Evolutionary conservation across 306 rosid genomes (phyloP).

Genomic region (Vigna mungo): DNA sequence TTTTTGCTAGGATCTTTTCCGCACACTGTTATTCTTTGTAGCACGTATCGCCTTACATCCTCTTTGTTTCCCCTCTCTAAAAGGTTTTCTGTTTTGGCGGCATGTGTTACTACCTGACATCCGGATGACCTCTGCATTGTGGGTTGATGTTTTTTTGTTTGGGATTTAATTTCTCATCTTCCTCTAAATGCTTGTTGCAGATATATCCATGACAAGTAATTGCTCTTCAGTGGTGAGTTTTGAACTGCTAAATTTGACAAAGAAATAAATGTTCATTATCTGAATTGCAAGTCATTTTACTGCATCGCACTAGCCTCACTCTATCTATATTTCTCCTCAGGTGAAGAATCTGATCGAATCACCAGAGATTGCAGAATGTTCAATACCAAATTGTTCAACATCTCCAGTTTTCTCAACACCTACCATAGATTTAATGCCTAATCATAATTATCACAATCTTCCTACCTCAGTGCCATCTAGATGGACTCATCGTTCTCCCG

Average conservation of each 20-base stretch:
- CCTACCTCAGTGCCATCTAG: slow-evolving; percentile 68
- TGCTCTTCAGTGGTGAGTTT: slow-evolving; percentile 61
- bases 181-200: slow-evolving; percentile 47
- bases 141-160: background rate
- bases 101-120: background rate
- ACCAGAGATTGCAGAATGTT: slow-evolving; percentile 58
- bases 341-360: slow-evolving; percentile 64
- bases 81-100: background rate
- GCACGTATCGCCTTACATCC: slow-evolving; percentile 4
- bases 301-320: background rate
- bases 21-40: background rate
- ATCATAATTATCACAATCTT: slow-evolving; percentile 51
- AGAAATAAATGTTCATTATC: slow-evolving; percentile 3
- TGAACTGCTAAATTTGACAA: slow-evolving; percentile 31
- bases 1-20: background rate
- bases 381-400: slow-evolving; percentile 55
- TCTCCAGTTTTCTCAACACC: slow-evolving; percentile 64
- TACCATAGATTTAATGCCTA: slow-evolving; percentile 46
- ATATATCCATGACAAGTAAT: slow-evolving; percentile 60
- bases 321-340: slow-evolving; percentile 48
- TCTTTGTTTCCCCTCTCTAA: background rate
- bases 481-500: slow-evolving; percentile 73
- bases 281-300: slow-evolving; percentile 26
- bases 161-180: slow-evolving; percentile 40
- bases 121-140: background rate